Conservation (phyloP, 2,329 filamentous ascomycete species). For the Penicillium sp. region DNA sequence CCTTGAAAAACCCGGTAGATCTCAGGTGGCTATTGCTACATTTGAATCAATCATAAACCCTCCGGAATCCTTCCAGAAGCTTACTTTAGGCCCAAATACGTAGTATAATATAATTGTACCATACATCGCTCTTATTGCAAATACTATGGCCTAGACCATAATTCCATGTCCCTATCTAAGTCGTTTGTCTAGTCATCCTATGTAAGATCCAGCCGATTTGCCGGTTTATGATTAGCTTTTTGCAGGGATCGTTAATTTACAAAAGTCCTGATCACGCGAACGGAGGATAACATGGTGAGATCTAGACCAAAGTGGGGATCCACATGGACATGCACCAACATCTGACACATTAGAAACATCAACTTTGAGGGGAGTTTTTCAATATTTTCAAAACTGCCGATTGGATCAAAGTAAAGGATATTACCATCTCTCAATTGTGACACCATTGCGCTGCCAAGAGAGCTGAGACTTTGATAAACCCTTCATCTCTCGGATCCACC, state of each 20-base stretch:
- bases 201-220: too few relatives aligned
- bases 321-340: neutral
- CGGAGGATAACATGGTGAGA: conserved; percentile 23
- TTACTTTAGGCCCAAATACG: too few relatives aligned
- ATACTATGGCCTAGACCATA: neutral
- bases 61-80: neutral
- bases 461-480: neutral
- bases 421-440: neutral
- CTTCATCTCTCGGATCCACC: neutral
- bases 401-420: neutral
- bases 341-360: neutral
- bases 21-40: neutral
- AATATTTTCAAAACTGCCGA: neutral
- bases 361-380: neutral
- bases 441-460: neutral
- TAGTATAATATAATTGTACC: conserved; percentile 2
- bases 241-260: too few relatives aligned
- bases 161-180: neutral
- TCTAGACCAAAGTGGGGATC: conserved; percentile 5
- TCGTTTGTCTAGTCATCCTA: too few relatives aligned
- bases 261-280: conserved; percentile 17
- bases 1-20: too few relatives aligned
- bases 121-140: conserved; percentile 11
- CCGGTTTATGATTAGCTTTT: too few relatives aligned
- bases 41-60: neutral